Evolutionary conservation across 2,329 filamentous ascomycete genomes (phyloP).

Genomic region (Penicillium sp.): DNA sequence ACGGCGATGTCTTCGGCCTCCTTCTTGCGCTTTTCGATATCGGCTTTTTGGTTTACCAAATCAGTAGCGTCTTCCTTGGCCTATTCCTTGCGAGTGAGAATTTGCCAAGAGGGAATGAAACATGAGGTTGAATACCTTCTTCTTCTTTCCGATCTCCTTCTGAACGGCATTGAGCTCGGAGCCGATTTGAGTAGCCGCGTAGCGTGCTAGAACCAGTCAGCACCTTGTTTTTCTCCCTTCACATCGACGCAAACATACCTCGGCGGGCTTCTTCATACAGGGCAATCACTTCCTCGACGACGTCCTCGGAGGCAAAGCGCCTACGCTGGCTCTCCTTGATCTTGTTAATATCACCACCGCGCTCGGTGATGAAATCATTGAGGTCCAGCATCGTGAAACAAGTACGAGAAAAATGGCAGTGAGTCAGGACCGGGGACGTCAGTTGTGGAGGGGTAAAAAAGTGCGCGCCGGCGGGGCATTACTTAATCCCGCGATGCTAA

Average conservation of each 20-base stretch:
- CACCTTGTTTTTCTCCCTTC: neutral
- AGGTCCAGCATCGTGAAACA: slow-evolving; percentile 63
- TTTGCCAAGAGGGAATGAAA: neutral
- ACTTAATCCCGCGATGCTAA: slow-evolving; percentile 16
- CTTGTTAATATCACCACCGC: slow-evolving; percentile 83
- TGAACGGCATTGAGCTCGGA: slow-evolving; percentile 82
- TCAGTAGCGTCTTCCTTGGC: slow-evolving; percentile 83
- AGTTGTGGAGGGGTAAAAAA: slow-evolving; percentile 27
- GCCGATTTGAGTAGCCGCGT: slow-evolving; percentile 72
- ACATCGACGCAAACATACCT: slow-evolving; percentile 46
- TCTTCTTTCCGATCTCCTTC: slow-evolving; percentile 85
- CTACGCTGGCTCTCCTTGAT: slow-evolving; percentile 87
- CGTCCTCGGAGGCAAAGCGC: slow-evolving; percentile 71
- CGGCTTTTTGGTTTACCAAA: slow-evolving; percentile 69
- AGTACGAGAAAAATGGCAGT: slow-evolving; percentile 9
- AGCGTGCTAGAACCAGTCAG: slow-evolving; percentile 52
- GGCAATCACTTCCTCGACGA: slow-evolving; percentile 84
- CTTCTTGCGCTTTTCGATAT: slow-evolving; percentile 77
- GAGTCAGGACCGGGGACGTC: slow-evolving; percentile 14
- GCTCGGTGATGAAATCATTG: slow-evolving; percentile 73
- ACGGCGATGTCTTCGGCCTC: slow-evolving; percentile 66
- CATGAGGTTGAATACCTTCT: slow-evolving; percentile 57
- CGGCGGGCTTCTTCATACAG: slow-evolving; percentile 80
- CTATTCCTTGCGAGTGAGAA: slow-evolving; percentile 33
- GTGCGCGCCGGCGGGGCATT: slow-evolving; percentile 15